Evolutionary conservation across 305 asterid genomes (phyloP).

Genomic region (Withania somnifera): DNA sequence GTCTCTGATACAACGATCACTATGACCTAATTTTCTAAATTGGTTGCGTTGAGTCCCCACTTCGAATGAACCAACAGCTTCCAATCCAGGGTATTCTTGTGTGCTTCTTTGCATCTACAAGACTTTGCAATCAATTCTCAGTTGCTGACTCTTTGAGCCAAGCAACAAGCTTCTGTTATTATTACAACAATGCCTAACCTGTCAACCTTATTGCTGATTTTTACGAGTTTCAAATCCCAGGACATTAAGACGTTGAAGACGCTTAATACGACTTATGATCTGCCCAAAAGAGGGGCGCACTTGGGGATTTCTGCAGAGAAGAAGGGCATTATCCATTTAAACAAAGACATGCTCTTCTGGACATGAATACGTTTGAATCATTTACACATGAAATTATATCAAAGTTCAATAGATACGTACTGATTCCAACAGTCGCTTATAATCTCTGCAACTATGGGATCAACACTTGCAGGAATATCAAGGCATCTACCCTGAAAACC

Average conservation of each 20-base stretch:
- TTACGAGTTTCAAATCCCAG: conserved; percentile 19
- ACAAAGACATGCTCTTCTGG: background rate
- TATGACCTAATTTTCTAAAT: conserved; percentile 13
- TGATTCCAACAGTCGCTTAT: conserved; percentile 73
- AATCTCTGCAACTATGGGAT: conserved; percentile 65
- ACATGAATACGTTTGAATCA: background rate
- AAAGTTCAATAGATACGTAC: conserved; percentile 25
- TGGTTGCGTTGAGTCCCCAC: conserved; percentile 57
- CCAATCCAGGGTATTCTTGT: conserved; percentile 24
- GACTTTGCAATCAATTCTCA: conserved; percentile 12
- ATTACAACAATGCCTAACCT: conserved; percentile 13
- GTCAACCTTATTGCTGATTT: conserved; percentile 23
- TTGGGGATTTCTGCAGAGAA: conserved; percentile 52
- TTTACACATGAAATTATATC: background rate
- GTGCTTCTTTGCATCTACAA: conserved; percentile 19
- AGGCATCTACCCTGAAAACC: conserved; percentile 87
- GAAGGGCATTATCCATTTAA: background rate
- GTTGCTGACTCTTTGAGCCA: conserved; percentile 20
- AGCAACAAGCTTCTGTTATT: conserved; percentile 24
- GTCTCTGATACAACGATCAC: background rate
- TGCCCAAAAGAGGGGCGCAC: conserved; percentile 82
- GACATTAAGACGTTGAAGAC: conserved; percentile 49
- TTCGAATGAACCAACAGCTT: conserved; percentile 76
- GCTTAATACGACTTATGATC: conserved; percentile 70
- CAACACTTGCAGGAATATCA: conserved; percentile 57